Base-by-base conservation (phyloP, 352 stramenopile species). In the Lagenidium giganteum region DNA sequence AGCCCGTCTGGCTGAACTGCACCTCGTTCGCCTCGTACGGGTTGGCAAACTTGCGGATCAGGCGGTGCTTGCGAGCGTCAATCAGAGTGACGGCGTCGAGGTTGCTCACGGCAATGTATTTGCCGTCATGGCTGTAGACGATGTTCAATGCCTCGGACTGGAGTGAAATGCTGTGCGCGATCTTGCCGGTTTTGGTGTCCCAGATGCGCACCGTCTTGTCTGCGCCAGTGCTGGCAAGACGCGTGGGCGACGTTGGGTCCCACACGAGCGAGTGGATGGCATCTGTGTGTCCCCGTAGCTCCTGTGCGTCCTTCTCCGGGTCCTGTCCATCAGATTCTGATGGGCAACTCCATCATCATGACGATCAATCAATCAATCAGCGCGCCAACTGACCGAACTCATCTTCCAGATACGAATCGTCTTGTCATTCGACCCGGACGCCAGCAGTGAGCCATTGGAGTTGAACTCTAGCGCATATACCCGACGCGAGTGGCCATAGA, bases 201-300 rank as follows among this genome's bases (percentile, higher is more conserved):
- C 81, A 93, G 29, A 91, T 69, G 50, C 81, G 81, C 46, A 93
- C 79, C 1, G 76, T 89, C 65, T 90, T 90, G 67, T 93, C 81
- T 21, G 64, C 57, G 16, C 70, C 70, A 1, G 81, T 84, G 55
- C 71, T 91, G 23, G 78, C 78, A 16, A 93, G 44, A 4, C 70
- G 71, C 5, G 75, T 50, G 16, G 72, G 64, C 33, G 54, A 59
- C 39, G 74, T 87, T 16, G 81, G 81, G 32, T 91, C 77, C 81
- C 81, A 93, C 14, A 69, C 66, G 12, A 93, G 47, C 25, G 80
- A 87, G 44, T 76, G 47, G 25, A 93, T 63, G 17, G 76, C 62
- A 43, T 93, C 81, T 9, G 64, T 80, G 64, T 93, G 81, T 12
- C 81, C 81, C 13, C 75, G 51, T 23, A 88, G 56, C 23, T 91